A percentile compares a stretch with the other conserved stretches of the same genome.
Evolutionary conservation across 257 asterid genomes (phyloP).

Genomic region (Forsythia suspensa): DNA sequence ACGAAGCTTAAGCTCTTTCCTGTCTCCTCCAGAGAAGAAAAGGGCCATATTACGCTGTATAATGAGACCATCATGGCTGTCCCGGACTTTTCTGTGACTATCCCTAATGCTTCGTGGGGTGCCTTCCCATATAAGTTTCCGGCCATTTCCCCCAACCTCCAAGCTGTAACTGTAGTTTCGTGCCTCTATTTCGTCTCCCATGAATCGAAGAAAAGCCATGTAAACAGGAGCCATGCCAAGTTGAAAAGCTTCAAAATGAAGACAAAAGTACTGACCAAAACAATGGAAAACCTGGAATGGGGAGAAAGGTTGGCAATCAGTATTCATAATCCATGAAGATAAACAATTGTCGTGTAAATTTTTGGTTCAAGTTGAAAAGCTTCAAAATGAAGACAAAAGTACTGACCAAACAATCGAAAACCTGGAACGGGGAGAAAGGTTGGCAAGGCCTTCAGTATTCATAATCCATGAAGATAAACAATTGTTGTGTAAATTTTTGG

Average conservation of each 20-base stretch:
- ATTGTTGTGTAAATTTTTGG: neutral
- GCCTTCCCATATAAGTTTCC: constrained; percentile 86
- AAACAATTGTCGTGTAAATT: neutral
- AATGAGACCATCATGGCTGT: constrained; percentile 82
- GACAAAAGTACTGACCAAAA: constrained; percentile 84
- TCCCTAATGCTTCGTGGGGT: constrained; percentile 88
- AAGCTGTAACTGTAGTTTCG: constrained; percentile 80
- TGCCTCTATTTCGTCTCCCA: constrained; percentile 84
- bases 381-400: constrained; percentile 82
- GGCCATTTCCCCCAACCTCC: constrained; percentile 86
- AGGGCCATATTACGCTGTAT: constrained; percentile 83
- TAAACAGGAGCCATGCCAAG: constrained; percentile 90
- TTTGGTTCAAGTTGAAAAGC: constrained; percentile 66
- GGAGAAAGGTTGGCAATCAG: constrained; percentile 1
- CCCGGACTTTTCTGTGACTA: constrained; percentile 78
- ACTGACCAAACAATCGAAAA: constrained; percentile 87
- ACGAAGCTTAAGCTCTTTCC: constrained; percentile 86
- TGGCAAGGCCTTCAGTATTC: constrained; percentile 3
- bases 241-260: constrained; percentile 86
- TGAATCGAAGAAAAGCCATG: constrained; percentile 87
- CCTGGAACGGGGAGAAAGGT: constrained; percentile 36
- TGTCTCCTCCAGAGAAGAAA: constrained; percentile 81
- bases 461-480: neutral
- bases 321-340: neutral
- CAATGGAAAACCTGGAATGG: constrained; percentile 72